A percentile compares a stretch with the other conserved stretches of the same genome.
Evolutionary conservation across 495 filamentous ascomycete genomes (phyloP).

Genomic region (Saxophila tyrrhenica): DNA sequence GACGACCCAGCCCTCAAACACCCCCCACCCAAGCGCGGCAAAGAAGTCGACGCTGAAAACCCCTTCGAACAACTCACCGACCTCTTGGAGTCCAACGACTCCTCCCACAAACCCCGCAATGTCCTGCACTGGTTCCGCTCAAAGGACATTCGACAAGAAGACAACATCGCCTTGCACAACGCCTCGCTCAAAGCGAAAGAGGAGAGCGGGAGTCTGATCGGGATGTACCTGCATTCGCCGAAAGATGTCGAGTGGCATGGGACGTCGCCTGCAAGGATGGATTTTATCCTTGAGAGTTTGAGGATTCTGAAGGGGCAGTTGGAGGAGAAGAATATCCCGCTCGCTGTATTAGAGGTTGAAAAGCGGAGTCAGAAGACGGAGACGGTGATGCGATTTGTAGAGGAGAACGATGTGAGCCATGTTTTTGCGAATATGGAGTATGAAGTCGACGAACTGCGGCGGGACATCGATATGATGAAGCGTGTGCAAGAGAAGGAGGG

Average conservation of each 20-base stretch:
- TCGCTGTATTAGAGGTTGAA: conserved; percentile 27
- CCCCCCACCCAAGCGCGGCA: conserved; percentile 35
- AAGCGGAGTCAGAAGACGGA: conserved; percentile 28
- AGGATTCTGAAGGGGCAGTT: conserved; percentile 31
- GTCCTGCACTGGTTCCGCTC: conserved; percentile 34
- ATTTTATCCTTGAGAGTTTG: conserved; percentile 36
- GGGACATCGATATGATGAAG: conserved; percentile 31
- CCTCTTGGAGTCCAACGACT: conserved; percentile 22
- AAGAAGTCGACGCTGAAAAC: conserved; percentile 30
- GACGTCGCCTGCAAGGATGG: conserved; percentile 31
- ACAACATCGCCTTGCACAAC: conserved; percentile 31
- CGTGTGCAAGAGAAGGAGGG: conserved; percentile 19
- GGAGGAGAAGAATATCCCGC: conserved; percentile 31
- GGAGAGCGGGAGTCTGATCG: conserved; percentile 23
- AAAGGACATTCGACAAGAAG: conserved; percentile 35
- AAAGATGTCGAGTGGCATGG: conserved; percentile 34
- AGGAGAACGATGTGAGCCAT: conserved; percentile 31
- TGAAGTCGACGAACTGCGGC: conserved; percentile 48
- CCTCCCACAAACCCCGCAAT: conserved; percentile 18
- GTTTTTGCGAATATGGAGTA: conserved; percentile 49
- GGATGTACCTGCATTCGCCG: conserved; percentile 30
- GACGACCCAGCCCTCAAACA: conserved; percentile 27
- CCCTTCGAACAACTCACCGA: conserved; percentile 25
- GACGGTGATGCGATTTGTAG: conserved; percentile 28
- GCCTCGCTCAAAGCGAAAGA: conserved; percentile 29